Conservation (phyloP, 441 rosid genomes). For the Bocquillonia castaneifolia region DNA sequence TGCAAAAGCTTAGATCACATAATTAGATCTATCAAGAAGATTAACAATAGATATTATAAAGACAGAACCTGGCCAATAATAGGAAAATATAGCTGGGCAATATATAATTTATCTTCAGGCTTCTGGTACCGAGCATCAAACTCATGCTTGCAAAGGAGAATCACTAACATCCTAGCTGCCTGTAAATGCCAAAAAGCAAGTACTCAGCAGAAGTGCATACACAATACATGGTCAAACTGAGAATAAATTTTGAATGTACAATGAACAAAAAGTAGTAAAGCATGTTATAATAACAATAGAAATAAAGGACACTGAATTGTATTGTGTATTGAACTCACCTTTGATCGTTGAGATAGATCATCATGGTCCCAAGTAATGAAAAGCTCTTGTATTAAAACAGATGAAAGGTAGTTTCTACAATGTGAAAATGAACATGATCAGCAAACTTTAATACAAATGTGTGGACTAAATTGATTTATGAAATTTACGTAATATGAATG, state of each 20-base stretch:
- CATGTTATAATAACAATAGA: background rate
- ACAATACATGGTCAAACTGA: background rate
- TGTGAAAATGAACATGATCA: slow-evolving; percentile 30
- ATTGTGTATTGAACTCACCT: slow-evolving; percentile 43
- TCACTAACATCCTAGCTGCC: slow-evolving; percentile 96
- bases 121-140: slow-evolving; percentile 98
- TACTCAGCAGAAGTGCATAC: background rate
- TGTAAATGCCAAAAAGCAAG: slow-evolving; percentile 18
- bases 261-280: slow-evolving; percentile 1
- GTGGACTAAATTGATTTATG: background rate
- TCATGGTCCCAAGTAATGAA: slow-evolving; percentile 98
- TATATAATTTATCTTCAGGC: slow-evolving; percentile 97
- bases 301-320: background rate
- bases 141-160: slow-evolving; percentile 94
- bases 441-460: slow-evolving; percentile 16
- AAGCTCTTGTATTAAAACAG: slow-evolving; percentile 92
- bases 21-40: background rate
- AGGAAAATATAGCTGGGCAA: slow-evolving; percentile 92
- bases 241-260: background rate
- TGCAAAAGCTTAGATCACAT: background rate
- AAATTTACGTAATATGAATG: background rate
- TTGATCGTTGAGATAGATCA: slow-evolving; percentile 87
- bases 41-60: slow-evolving; percentile 6
- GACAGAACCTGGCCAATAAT: slow-evolving; percentile 81
- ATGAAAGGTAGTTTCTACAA: slow-evolving; percentile 95